Conservation (phyloP, 805 yeast species). For the Lachancea sp. region DNA sequence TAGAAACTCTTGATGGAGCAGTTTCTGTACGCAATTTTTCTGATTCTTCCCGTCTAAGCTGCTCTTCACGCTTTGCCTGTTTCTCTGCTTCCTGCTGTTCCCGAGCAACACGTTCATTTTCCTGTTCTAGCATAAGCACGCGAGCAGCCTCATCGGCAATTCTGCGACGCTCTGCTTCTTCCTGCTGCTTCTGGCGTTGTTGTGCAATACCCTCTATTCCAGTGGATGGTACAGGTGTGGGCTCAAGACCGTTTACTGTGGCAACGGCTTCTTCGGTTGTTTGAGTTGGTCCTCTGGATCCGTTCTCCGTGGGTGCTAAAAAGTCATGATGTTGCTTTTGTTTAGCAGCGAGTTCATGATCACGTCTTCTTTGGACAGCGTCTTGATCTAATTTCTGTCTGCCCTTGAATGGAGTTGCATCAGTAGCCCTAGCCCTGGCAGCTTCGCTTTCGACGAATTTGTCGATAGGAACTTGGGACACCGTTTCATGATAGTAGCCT, state of each 20-base stretch:
- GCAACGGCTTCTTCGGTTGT: neutral
- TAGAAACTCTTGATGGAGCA: neutral
- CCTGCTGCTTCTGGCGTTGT: conserved; percentile 8
- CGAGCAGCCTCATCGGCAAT: neutral
- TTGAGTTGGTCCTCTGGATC: neutral
- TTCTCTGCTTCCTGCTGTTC: conserved; percentile 1
- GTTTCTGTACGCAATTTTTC: neutral
- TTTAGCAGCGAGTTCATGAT: neutral
- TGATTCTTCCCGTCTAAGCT: neutral
- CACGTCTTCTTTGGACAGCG: conserved; percentile 5
- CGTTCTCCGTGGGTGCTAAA: conserved; percentile 1
- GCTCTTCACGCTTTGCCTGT: conserved; percentile 8
- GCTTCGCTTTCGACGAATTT: conserved; percentile 31
- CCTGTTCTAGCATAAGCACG: neutral
- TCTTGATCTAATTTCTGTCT: conserved; percentile 3
- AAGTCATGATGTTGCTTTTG: neutral
- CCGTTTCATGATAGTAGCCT: conserved; percentile 23
- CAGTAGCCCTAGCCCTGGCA: neutral
- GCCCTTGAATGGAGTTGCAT: neutral
- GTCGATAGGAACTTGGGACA: conserved; percentile 23
- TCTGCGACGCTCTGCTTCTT: neutral
- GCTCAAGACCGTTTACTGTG: too few species aligned
- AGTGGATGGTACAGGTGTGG: too few species aligned
- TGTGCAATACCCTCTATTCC: conserved; percentile 23
- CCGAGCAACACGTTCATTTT: neutral